These are phyloP conservation scores for Mycena capillaripes DNA, from an alignment of 768 basidiomycete genomes.

Conservation along the genomic window DNA sequence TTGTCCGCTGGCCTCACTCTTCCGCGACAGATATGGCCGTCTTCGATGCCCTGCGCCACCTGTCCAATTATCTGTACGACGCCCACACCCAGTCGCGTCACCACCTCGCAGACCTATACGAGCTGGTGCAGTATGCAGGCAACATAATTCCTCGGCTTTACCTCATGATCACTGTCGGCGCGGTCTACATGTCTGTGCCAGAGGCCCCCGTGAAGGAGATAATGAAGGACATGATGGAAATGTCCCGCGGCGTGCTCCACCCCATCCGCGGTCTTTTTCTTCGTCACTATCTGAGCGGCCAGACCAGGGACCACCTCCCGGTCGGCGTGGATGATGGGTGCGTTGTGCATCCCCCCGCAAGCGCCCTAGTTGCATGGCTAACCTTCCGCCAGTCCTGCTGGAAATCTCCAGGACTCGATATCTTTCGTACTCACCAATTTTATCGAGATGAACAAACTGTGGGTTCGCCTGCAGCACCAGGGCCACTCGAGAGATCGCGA, in stretches of 20 bases:
- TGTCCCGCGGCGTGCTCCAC: constrained; percentile 97
- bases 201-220: constrained; percentile 99
- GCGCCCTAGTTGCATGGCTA: constrained; percentile 10
- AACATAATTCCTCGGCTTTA: constrained; percentile 95
- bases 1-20: not conserved
- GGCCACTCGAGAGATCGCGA: constrained; percentile 98
- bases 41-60: constrained; percentile 95
- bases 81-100: constrained; percentile 93
- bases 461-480: constrained; percentile 98
- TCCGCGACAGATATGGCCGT: constrained; percentile 90
- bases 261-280: constrained; percentile 97
- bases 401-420: constrained; percentile 95
- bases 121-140: constrained; percentile 99
- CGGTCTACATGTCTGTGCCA: constrained; percentile 98
- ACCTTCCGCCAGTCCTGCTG: constrained; percentile 72
- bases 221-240: constrained; percentile 99
- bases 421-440: constrained; percentile 98
- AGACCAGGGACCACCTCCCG: constrained; percentile 96
- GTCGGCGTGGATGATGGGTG: constrained; percentile 89
- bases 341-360: constrained; percentile 44
- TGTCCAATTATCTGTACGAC: constrained; percentile 97
- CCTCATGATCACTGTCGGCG: constrained; percentile 99
- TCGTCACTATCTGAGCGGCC: constrained; percentile 95
- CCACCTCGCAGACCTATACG: constrained; percentile 98
- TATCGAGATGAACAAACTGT: constrained; percentile 99